Evolutionary conservation across 2,329 filamentous ascomycete species (phyloP), one percentile per base, ranked within the genome.

Genomic region (Aspergillus aculeatinus): DNA sequence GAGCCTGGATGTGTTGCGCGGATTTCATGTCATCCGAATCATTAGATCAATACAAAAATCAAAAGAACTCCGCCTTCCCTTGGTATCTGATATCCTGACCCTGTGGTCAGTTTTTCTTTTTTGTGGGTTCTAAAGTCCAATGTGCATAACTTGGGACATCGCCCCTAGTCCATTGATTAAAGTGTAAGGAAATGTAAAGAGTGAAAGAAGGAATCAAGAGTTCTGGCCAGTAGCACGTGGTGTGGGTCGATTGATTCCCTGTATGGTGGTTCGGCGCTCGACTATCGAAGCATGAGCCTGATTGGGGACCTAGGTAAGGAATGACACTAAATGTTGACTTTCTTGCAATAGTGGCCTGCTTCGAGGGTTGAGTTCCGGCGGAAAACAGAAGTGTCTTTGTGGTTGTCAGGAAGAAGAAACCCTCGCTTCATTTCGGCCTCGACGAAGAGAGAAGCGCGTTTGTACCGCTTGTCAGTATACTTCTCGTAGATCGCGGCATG

Each of bases 401-500:
- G 47, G 21, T 62, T 23, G 19, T 75, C 70, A 21, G 82, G 80
- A 56, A 87, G 75, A 51, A 75, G 71, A 72, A 88, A 88, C 55
- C 83, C 84, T 65, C 83, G 85, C 60, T 80, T 78, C 64, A 97
- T 81, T 74, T 94, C 89, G 19, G 81, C 82, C 74, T 93, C 87
- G 58, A 96, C 94, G 67, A 90, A 92, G 21, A 86, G 78, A 19
- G 95, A 91, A 10, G 91, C 91, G 58, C 88, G 85, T 82, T 96
- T 96, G 82, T 92, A 98, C 56, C 90, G 87, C 72, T 89, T 90
- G 74, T 96, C 90, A 42, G 86, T 83, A 78, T 97, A 99, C 78
- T 99, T 99, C 58, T 96, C 91, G 72, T 86, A 97, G 48, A 99
- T 89, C 7, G 92, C 91, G 29, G 82, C 79, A 73, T 99, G 95